Base-by-base conservation (phyloP, 1,284 basidiomycete genomes). In the Rhizoctonia solani region DNA sequence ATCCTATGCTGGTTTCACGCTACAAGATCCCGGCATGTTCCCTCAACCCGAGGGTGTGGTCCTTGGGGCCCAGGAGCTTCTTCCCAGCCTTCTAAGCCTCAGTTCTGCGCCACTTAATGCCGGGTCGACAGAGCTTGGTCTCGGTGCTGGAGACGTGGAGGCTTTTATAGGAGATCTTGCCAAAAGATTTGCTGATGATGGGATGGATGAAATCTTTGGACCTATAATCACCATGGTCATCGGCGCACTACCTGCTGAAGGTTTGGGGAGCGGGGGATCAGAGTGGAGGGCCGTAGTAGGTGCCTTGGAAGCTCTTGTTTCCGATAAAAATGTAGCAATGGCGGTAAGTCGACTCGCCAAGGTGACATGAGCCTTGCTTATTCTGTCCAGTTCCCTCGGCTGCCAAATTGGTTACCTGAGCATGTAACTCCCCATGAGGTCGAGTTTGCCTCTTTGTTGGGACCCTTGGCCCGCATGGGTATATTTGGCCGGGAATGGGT, bases 11-110 rank as follows among this genome's bases (percentile, higher is more conserved):
- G 95, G 95, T 6, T 83, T 98, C 68, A 90, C 87, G 14, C 79
- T 99, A 8, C 93, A 96, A 77, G 94, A 95, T 69, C 92, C 95
- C 0, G 87, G 86, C 49, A 95, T 98, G 90, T 98, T 99, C 72
- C 91, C 93, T 53, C 92, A 95, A 74, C 93, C 95, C 0, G 70
- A 76, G 42, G 61, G 54, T 5, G 44, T 49, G 6, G 34, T 19
- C 19, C 32, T 52, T 90, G 89, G 95, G 9, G 81, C 89, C 0
- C 78, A 83, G 13, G 94, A 97, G 75, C 85, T 97, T 49, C 81
- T 93, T 16, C 81, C 81, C 1, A 83, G 90, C 11, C 82, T 98
- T 11, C 79, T 96, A 83, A 5, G 79, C 86, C 16, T 63, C 68
- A 11, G 55, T 27, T 85, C 87, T 13, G 81, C 83, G 0, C 88